Percentiles rank a stretch among this genome's conserved stretches.
Conservation (phyloP, 1,284 basidiomycete genomes). For the Sphagnurus paluster region DNA sequence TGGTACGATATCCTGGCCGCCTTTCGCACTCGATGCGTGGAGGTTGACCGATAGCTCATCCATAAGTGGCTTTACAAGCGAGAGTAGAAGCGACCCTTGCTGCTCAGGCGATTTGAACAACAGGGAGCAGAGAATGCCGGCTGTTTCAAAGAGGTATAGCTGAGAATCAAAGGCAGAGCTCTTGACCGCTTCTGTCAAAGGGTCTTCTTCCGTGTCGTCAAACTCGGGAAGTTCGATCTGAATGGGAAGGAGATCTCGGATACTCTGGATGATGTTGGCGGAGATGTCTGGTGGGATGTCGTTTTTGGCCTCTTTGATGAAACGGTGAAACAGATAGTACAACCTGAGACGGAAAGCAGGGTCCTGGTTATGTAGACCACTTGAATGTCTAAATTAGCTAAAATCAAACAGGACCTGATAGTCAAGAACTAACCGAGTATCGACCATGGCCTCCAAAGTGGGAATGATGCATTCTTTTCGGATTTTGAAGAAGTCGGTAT, state of each 20-base stretch:
- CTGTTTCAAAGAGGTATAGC: conserved; percentile 93
- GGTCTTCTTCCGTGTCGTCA: conserved; percentile 65
- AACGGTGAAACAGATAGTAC: conserved; percentile 93
- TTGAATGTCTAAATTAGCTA: conserved; percentile 29
- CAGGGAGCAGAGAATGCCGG: conserved; percentile 83
- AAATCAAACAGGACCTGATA: background rate
- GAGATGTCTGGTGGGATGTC: conserved; percentile 81
- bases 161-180: conserved; percentile 86
- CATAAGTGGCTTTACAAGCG: conserved; percentile 82
- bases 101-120: conserved; percentile 71
- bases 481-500: conserved; percentile 95
- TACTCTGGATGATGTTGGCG: conserved; percentile 69
- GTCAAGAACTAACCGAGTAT: conserved; percentile 57
- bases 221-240: conserved; percentile 66
- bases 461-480: conserved; percentile 85
- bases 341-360: conserved; percentile 75
- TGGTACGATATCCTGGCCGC: conserved; percentile 63
- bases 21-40: conserved; percentile 56
- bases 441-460: conserved; percentile 88
- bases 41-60: conserved; percentile 74
- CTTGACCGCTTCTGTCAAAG: conserved; percentile 80
- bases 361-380: conserved; percentile 86
- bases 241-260: conserved; percentile 73
- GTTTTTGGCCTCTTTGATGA: conserved; percentile 83
- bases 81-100: conserved; percentile 72